Conservation (phyloP, 345 rosid genomes). For the Populus euphratica region DNA sequence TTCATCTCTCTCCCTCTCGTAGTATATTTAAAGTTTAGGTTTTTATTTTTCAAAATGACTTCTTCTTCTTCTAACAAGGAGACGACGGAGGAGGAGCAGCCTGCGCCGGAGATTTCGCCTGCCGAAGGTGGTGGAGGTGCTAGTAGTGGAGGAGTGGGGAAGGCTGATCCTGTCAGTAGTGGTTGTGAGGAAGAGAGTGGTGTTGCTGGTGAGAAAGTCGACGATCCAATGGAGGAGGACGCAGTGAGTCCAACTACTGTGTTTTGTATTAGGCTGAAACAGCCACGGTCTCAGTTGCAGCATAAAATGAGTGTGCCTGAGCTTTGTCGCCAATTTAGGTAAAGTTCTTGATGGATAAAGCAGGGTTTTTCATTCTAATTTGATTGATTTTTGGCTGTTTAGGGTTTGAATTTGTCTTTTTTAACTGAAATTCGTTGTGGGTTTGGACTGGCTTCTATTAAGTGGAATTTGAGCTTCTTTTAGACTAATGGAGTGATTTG, state of each 20-base stretch:
- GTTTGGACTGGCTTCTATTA: not conserved
- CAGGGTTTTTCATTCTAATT: not conserved
- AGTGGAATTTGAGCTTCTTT: not conserved
- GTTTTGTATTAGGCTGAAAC: constrained; percentile 79
- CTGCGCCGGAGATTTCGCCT: not conserved
- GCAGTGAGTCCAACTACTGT: constrained; percentile 74
- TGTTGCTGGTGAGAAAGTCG: constrained; percentile 26
- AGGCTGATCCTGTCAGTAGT: not conserved
- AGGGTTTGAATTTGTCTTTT: not conserved
- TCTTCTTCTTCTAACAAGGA: constrained; percentile 6
- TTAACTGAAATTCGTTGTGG: not conserved
- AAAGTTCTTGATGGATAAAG: not conserved
- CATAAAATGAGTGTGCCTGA: constrained; percentile 93
- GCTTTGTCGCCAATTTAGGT: constrained; percentile 90
- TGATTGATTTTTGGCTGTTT: not conserved
- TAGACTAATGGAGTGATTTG: not conserved
- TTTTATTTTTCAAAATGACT: constrained; percentile 49
- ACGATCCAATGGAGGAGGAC: constrained; percentile 77
- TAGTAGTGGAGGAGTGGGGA: not conserved
- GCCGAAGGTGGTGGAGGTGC: not conserved
- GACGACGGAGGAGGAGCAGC: constrained; percentile 14
- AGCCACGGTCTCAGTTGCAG: constrained; percentile 75
- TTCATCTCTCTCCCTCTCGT: constrained; percentile 28
- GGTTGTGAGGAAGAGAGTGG: constrained; percentile 27
- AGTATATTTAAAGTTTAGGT: constrained; percentile 33